phyloP scores from a whole-genome alignment of 306 rosid species.

The Senna siamea region DNA sequence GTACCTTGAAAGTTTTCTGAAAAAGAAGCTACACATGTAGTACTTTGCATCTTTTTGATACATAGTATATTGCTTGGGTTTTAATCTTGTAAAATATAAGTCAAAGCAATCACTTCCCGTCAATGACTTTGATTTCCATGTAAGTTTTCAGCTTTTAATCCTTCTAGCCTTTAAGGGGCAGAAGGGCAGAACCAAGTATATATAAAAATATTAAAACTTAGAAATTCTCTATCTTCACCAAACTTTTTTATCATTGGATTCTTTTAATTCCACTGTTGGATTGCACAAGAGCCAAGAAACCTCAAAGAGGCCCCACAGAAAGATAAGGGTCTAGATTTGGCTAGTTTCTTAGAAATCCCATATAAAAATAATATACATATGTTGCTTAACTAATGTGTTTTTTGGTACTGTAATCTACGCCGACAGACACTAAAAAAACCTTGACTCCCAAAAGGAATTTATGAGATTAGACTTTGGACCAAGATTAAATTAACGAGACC shows the following conservation, averaged over 20 bases:
- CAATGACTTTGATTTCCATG: conserved; percentile 2
- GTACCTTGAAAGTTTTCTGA: neutral
- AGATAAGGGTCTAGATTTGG: conserved; percentile 10
- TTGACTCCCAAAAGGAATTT: conserved; percentile 21
- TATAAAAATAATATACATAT: too few relatives aligned
- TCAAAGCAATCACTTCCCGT: conserved; percentile 28
- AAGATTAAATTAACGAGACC: conserved; percentile 5
- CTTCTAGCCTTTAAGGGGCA: conserved; percentile 22
- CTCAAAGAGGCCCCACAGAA: conserved; percentile 30
- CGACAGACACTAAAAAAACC: conserved; percentile 36
- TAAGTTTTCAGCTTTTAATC: neutral
- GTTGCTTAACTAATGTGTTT: neutral
- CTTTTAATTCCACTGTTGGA: conserved; percentile 33
- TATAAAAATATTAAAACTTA: neutral
- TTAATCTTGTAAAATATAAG: conserved; percentile 45
- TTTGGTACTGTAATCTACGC: conserved; percentile 13
- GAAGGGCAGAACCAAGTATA: neutral
- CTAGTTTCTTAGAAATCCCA: conserved; percentile 14
- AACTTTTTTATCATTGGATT: conserved; percentile 52
- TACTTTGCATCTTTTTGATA: too few relatives aligned
- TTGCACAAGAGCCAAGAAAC: conserved; percentile 37
- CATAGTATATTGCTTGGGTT: conserved; percentile 46
- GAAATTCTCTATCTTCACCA: conserved; percentile 48
- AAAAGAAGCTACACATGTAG: conserved; percentile 10
- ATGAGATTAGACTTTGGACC: conserved; percentile 26